phyloP scores from a whole-genome alignment of 768 basidiomycete species.

The Termitomyces sp. region DNA sequence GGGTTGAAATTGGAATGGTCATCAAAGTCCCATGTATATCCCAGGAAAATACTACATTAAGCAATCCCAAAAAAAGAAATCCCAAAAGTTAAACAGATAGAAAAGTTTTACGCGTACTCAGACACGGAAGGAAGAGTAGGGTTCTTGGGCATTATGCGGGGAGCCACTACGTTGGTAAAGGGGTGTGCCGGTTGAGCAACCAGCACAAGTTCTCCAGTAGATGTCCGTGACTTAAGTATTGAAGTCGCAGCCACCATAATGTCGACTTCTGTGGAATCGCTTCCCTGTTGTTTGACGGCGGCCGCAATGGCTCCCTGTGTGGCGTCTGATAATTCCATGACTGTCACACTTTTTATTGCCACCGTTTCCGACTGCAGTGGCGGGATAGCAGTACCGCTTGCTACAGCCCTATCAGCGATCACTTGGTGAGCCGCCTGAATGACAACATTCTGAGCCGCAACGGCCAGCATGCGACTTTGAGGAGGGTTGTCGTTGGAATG shows the following conservation, averaged over 20 bases:
- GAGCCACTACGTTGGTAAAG: constrained; percentile 15
- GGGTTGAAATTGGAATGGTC: constrained; percentile 16
- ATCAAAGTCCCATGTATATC: constrained; percentile 24
- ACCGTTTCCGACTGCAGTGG: constrained; percentile 32
- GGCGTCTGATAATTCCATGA: constrained; percentile 46
- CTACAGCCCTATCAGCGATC: constrained; percentile 41
- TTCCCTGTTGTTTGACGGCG: constrained; percentile 73
- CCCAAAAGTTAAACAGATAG: constrained; percentile 21
- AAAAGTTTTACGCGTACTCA: constrained; percentile 34
- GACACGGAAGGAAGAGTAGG: constrained; percentile 30
- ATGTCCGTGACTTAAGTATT: constrained; percentile 39
- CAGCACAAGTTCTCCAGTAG: constrained; percentile 19
- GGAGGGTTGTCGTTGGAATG: constrained; percentile 43
- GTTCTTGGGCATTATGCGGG: constrained; percentile 18
- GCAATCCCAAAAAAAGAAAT: constrained; percentile 21
- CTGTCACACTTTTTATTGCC: constrained; percentile 44
- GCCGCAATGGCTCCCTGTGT: constrained; percentile 70
- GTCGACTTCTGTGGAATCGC: constrained; percentile 71
- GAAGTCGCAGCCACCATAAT: constrained; percentile 69
- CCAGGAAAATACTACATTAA: constrained; percentile 20
- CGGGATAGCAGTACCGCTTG: constrained; percentile 28
- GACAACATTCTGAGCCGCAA: constrained; percentile 78
- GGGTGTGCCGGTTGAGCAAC: constrained; percentile 15
- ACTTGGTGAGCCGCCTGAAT: constrained; percentile 74
- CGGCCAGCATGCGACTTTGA: constrained; percentile 56